Evolutionary conservation across 768 basidiomycete genomes (phyloP).

Genomic region (Albatrellus ellisii): DNA sequence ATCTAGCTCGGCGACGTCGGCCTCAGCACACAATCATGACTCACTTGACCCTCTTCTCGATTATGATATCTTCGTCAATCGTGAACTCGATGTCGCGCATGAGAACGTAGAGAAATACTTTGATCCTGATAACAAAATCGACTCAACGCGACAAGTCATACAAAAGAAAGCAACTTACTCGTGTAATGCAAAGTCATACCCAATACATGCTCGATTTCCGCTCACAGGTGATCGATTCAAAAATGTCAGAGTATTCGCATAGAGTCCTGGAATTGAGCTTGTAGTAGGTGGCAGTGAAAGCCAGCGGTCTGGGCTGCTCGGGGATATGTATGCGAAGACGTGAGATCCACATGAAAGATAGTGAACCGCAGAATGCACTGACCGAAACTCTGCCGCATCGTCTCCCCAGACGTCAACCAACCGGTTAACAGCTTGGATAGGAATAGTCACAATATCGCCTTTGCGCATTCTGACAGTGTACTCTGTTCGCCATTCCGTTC

Average conservation of each 20-base stretch:
- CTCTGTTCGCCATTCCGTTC: constrained; percentile 2
- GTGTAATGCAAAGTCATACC: constrained; percentile 44
- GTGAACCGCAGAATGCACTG: constrained; percentile 11
- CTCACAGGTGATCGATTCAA: constrained; percentile 34
- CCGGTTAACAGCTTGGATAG: constrained; percentile 48
- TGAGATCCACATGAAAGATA: background rate
- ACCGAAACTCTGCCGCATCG: constrained; percentile 51
- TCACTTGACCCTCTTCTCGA: constrained; percentile 55
- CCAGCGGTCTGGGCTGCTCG: constrained; percentile 40
- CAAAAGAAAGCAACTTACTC: constrained; percentile 34
- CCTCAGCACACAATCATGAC: constrained; percentile 21
- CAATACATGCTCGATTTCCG: constrained; percentile 47
- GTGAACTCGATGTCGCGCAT: constrained; percentile 43
- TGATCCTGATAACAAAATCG: constrained; percentile 31
- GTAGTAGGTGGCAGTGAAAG: constrained; percentile 23
- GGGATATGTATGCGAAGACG: background rate
- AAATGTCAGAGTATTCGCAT: constrained; percentile 41
- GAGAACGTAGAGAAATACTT: constrained; percentile 46
- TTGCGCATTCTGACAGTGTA: constrained; percentile 14
- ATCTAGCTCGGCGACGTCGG: no score
- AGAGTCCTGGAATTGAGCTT: constrained; percentile 35
- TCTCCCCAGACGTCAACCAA: constrained; percentile 43
- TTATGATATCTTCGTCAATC: constrained; percentile 35
- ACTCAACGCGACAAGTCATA: background rate
- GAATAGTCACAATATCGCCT: constrained; percentile 46